Percentiles rank a stretch among this genome's conserved stretches.
Conservation (phyloP, 768 basidiomycete genomes). For the Kwoniella sp. region DNA sequence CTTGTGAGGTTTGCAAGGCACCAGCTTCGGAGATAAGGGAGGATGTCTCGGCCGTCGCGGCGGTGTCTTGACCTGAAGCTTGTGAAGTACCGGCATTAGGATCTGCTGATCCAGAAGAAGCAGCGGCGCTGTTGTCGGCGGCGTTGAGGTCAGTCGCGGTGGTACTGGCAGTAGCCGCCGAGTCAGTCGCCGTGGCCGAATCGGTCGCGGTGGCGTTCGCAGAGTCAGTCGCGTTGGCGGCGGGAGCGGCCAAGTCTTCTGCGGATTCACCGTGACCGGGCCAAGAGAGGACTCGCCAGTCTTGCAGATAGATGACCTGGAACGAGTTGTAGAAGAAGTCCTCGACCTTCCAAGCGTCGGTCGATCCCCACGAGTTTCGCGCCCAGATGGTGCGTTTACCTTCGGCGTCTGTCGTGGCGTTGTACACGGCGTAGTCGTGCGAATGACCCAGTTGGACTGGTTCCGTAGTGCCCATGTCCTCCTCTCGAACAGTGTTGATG, state of each 20-base stretch:
- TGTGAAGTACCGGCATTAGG: neutral
- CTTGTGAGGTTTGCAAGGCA: neutral
- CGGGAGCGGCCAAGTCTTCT: neutral
- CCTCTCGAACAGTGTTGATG: slow-evolving; percentile 17
- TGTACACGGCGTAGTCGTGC: slow-evolving; percentile 30
- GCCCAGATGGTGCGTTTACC: slow-evolving; percentile 21
- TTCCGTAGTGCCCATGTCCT: neutral
- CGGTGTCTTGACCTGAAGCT: neutral
- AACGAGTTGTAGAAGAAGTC: slow-evolving; percentile 20
- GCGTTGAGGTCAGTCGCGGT: neutral
- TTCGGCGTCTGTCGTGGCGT: neutral
- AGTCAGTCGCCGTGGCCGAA: neutral
- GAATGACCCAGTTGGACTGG: slow-evolving; percentile 15
- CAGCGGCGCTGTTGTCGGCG: neutral
- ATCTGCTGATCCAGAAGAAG: neutral
- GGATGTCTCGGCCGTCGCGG: neutral
- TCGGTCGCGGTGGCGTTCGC: neutral
- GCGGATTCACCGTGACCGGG: neutral
- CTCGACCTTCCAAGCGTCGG: slow-evolving; percentile 16
- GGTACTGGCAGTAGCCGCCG: neutral
- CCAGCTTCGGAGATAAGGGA: neutral
- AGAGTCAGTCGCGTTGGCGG: neutral
- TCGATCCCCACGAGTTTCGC: slow-evolving; percentile 30
- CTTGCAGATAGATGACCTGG: slow-evolving; percentile 16
- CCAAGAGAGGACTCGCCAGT: slow-evolving; percentile 17